Evolutionary conservation across 179 eudicot genomes (phyloP), one percentile per base, ranked within the genome.

Genomic region (Silene coronaria): DNA sequence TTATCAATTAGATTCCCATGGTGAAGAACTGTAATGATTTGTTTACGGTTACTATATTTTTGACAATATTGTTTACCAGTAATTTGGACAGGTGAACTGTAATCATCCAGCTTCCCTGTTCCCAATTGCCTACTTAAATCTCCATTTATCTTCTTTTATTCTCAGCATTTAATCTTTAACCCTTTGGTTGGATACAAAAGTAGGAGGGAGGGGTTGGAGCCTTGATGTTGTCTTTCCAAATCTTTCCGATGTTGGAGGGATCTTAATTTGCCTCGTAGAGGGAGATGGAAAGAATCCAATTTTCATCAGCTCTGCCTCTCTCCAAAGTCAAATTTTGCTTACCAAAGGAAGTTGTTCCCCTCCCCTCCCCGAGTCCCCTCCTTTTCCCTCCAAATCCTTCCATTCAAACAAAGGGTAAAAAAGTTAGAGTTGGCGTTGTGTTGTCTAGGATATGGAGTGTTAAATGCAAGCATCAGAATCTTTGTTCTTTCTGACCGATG

Each of bases 401-500:
- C 13, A 59, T 22, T 59, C 24, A 3, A 32, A 30, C 48, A 38
- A 38, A 38, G 45, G 11, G 45, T 38, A 38, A 8, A 38, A 38
- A 12, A 7, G 45, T 38, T 42, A 17, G 16, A 51, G 5, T 13
- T 51, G 16, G 57, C 16, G 14, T 68, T 14, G 53, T 21, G 22
- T 0, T 30, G 3, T n/a, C 38, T 19, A 67, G 16, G 17, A 28
- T 67, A 21, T 10, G n/a, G n/a, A 67, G 2, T 6, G 10, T 10
- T 19, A 21, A 67, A 4, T 32, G 36, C 5, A 66, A 38, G 17
- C 42, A 3, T 12, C 19, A 65, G 16, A 14, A 13, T 48, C 6
- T 78, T 71, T 42, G 6, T 34, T 23, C n/a, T 19, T 63, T 48
- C 80, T 80, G 59, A 81, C 42, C 55, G 27, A 3, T 46, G 17